A percentile compares a stretch with the other conserved stretches of the same genome.
Evolutionary conservation across 208 protist species (phyloP).

Genomic region (Acanthamoeba divionensis): DNA sequence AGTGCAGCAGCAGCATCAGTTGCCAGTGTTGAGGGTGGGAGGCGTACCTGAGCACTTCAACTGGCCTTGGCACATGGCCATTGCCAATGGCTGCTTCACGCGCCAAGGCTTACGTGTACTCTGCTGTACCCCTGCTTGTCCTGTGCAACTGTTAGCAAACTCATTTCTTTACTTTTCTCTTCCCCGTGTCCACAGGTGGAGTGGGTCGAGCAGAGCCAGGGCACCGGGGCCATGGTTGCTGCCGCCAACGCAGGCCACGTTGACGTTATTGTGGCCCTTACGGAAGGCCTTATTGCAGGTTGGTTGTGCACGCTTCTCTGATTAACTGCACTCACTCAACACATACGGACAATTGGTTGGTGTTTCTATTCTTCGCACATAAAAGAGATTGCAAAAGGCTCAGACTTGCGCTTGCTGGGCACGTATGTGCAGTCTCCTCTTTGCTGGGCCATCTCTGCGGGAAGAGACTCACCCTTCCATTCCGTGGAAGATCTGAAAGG

Average conservation of each 20-base stretch:
- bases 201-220: slow-evolving; percentile 57
- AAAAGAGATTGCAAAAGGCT: slow-evolving; percentile 40
- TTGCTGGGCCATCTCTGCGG: slow-evolving; percentile 52
- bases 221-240: slow-evolving; percentile 54
- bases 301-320: background rate
- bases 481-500: slow-evolving; percentile 53
- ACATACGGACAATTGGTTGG: too few relatives aligned
- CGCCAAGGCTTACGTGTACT: too few relatives aligned
- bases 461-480: slow-evolving; percentile 17
- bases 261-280: slow-evolving; percentile 56
- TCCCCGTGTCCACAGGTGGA: background rate
- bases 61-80: slow-evolving; percentile 52
- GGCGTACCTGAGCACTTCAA: slow-evolving; percentile 57
- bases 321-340: too few relatives aligned
- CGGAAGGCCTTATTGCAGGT: slow-evolving; percentile 55
- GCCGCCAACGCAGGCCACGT: slow-evolving; percentile 48
- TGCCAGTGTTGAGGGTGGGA: slow-evolving; percentile 2
- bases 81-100: background rate
- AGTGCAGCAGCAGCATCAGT: too few relatives aligned
- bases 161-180: too few relatives aligned
- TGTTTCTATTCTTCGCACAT: background rate
- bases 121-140: too few relatives aligned
- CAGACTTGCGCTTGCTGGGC: slow-evolving; percentile 50
- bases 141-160: too few relatives aligned
- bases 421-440: slow-evolving; percentile 60